Evolutionary conservation across 495 filamentous ascomycete genomes (phyloP), one percentile per base, ranked within the genome.

Genomic region (Penicillium cataractarum): DNA sequence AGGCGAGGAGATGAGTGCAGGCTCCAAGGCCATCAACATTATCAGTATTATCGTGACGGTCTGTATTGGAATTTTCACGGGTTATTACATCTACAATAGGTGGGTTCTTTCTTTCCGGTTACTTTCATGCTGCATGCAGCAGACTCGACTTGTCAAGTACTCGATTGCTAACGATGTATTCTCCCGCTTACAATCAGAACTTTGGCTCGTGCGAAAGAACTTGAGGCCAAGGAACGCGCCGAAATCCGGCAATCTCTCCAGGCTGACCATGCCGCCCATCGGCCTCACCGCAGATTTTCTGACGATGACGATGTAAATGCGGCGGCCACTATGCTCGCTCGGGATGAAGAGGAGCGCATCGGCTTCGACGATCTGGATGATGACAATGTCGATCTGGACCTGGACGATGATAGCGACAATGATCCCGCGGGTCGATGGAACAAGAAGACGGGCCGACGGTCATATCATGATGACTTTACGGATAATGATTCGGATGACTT

Each of bases 61-160:
- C 42, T 61, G 87, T 13, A 75, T 96, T 42, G 96, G 96, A 24
- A 78, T 88, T 15, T 82, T 82, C 26, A 92, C 94, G 0, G 93
- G 92, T 0, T 89, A 85, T 76, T 82, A 93, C 72, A 96, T 99
- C 64, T 99, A 97, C 78, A 84, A 80, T 69, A 85, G 88, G 82
- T 84, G 12, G 17, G 58, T 64, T 24, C 22, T 32, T 50, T 37
- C 31, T 57, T 46, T 35, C 29, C 19, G 27, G 29, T n/a, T 21
- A 4, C 29, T 21, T 12, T 9, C 4, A 0, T 27, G 21, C 27
- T 13, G 48, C 19, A 27, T 24, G 48, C 48, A 17, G 27, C 21
- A 24, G 26, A n/a, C 9, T 3, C 3, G 44, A 50, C 13, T 29
- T n/a, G 0, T 50, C 4, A 6, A 29, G 4, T 15, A 21, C 27